Percentiles rank a stretch among this genome's conserved stretches.
Conservation (phyloP, 2,329 filamentous ascomycete species). For the Emergomyces orientalis region DNA sequence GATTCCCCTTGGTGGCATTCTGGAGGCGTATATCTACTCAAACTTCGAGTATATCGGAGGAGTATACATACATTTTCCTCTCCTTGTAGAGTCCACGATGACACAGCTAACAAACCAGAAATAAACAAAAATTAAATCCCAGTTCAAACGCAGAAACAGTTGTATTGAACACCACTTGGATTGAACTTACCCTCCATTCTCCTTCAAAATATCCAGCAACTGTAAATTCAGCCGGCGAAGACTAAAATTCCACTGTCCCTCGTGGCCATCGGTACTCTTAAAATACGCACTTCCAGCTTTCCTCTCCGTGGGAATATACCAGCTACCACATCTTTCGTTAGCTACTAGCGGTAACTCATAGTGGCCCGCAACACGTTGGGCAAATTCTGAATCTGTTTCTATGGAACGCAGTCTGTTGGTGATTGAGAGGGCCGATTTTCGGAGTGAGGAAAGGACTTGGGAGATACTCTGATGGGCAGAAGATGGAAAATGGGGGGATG, state of each 20-base stretch:
- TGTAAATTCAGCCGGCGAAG: constrained; percentile 76
- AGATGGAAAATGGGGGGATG: constrained; percentile 46
- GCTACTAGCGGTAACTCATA: constrained; percentile 63
- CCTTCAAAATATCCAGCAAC: constrained; percentile 58
- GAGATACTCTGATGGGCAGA: constrained; percentile 54
- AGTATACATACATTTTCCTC: constrained; percentile 61
- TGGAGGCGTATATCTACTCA: background rate
- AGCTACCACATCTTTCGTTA: constrained; percentile 92
- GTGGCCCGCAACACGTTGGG: constrained; percentile 45
- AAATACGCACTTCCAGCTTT: constrained; percentile 80
- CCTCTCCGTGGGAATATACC: constrained; percentile 64
- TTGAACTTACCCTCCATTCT: constrained; percentile 52
- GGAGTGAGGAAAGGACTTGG: constrained; percentile 60
- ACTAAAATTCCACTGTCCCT: constrained; percentile 84
- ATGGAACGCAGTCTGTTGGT: constrained; percentile 77
- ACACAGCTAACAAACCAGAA: constrained; percentile 42
- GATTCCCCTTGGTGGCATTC: too few species aligned
- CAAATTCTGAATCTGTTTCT: constrained; percentile 64
- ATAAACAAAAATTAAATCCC: background rate
- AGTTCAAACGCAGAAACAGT: background rate
- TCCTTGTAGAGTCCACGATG: constrained; percentile 83
- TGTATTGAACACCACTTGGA: background rate
- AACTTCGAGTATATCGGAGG: constrained; percentile 2
- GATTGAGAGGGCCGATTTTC: constrained; percentile 65
- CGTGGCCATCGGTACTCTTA: constrained; percentile 95